phyloP scores from a whole-genome alignment of 306 rosid genomes.

The Rosa lucieae region DNA sequence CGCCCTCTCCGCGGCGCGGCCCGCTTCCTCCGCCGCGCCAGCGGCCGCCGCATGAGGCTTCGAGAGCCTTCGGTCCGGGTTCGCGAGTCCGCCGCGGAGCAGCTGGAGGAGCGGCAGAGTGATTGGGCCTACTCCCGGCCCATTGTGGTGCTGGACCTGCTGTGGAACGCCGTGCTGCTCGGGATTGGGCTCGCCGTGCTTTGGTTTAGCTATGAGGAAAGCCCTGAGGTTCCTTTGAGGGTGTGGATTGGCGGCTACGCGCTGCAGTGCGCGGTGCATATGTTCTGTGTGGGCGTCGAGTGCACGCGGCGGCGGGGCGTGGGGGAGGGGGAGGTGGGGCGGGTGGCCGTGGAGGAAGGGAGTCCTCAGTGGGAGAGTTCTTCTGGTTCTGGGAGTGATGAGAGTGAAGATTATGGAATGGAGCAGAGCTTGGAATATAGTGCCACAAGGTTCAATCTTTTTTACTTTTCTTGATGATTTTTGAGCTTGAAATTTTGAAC shows the following conservation, averaged over 20 bases:
- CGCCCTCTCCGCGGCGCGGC: slow-evolving; percentile 57
- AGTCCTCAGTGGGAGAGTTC: slow-evolving; percentile 41
- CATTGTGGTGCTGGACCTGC: slow-evolving; percentile 61
- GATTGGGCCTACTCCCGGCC: slow-evolving; percentile 93
- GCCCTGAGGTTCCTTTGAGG: slow-evolving; percentile 70
- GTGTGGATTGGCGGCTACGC: slow-evolving; percentile 73
- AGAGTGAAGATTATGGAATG: slow-evolving; percentile 40
- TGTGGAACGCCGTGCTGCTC: slow-evolving; percentile 72
- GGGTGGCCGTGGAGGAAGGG: slow-evolving; percentile 15
- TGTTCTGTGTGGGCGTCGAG: slow-evolving; percentile 53
- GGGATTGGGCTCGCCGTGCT: slow-evolving; percentile 45
- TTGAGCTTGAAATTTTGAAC: not conserved
- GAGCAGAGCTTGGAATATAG: slow-evolving; percentile 31
- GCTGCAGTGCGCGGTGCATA: slow-evolving; percentile 61
- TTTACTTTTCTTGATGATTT: not conserved
- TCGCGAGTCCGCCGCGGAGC: slow-evolving; percentile 91
- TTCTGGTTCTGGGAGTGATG: slow-evolving; percentile 67
- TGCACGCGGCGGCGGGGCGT: slow-evolving; percentile 39
- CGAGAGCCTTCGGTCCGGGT: slow-evolving; percentile 82
- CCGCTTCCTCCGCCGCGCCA: slow-evolving; percentile 67
- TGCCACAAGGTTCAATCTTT: slow-evolving; percentile 43
- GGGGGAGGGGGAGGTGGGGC: slow-evolving; percentile 18
- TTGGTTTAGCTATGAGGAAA: slow-evolving; percentile 49
- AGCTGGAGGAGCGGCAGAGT: slow-evolving; percentile 92
- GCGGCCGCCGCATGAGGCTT: slow-evolving; percentile 79